These are phyloP conservation scores for Boehmeria nivea DNA, from an alignment of 306 rosid species.

Conservation along the genomic window DNA sequence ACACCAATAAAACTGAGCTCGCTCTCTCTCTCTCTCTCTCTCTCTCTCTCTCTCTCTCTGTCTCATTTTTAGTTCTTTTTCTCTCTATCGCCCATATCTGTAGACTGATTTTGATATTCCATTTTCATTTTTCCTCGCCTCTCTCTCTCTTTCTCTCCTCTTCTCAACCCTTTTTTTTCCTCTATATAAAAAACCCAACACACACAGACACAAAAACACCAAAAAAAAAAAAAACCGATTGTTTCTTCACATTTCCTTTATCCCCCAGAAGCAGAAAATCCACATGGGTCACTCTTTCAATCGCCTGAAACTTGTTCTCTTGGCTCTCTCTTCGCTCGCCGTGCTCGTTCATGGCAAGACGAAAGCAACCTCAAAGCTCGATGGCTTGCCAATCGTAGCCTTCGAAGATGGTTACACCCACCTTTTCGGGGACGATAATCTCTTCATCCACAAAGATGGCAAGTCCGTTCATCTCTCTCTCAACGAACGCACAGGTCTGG, in stretches of 20 bases:
- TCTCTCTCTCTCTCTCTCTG: conserved; percentile 19
- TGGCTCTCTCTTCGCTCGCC: conserved; percentile 16
- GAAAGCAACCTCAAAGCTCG: not conserved
- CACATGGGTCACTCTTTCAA: conserved; percentile 30
- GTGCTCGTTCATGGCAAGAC: conserved; percentile 41
- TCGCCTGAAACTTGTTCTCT: conserved; percentile 24
- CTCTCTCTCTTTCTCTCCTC: conserved; percentile 9
- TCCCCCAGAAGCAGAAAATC: not conserved
- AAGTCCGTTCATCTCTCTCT: conserved; percentile 80
- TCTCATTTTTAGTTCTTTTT: not conserved
- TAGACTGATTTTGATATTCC: not conserved
- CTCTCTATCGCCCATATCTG: not conserved
- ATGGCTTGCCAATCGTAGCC: conserved; percentile 47
- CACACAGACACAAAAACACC: not conserved
- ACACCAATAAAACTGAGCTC: conserved; percentile 39
- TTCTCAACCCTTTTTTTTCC: not conserved
- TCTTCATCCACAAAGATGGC: conserved; percentile 59
- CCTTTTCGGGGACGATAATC: conserved; percentile 74
- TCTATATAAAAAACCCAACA: not conserved
- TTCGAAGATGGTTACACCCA: conserved; percentile 83
- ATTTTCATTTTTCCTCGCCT: not conserved
- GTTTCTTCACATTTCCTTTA: not conserved
- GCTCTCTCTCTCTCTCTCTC: conserved; percentile 22
- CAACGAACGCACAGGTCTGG: conserved; percentile 73
- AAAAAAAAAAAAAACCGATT: conserved; percentile 11